A percentile compares a stretch with the other conserved stretches of the same genome.
phyloP scores from a whole-genome alignment of 139 green algal genomes.

The Chlamydomonas incerta region DNA sequence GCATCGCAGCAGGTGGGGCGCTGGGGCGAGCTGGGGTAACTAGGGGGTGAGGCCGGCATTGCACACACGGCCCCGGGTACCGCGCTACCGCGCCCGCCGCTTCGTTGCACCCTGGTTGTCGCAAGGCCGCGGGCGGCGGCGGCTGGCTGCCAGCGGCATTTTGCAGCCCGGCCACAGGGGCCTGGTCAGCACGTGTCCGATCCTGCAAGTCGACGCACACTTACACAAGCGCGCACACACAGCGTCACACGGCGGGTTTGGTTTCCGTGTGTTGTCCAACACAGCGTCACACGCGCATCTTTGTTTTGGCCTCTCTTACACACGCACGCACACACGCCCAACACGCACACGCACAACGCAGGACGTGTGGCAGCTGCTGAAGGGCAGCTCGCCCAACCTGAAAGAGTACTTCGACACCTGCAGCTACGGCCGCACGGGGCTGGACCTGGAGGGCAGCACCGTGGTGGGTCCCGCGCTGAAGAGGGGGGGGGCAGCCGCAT shows the following conservation, averaged over 20 bases:
- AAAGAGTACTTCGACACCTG: neutral
- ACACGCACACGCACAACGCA: neutral
- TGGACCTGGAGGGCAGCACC: neutral
- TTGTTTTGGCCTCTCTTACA: too few species aligned
- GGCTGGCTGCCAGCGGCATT: too few species aligned
- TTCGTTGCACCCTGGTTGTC: too few species aligned
- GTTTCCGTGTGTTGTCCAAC: neutral
- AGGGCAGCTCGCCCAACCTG: neutral
- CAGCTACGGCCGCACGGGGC: neutral
- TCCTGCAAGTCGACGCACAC: too few species aligned
- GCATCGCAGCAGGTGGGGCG: neutral
- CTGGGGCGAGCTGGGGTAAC: neutral
- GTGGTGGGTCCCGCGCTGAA: neutral
- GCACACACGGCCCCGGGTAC: too few species aligned
- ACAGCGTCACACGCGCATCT: too few species aligned
- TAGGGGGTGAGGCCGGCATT: neutral
- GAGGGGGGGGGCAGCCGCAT: too few species aligned
- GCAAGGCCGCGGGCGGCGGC: too few species aligned
- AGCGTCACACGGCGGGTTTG: neutral
- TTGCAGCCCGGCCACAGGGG: too few species aligned
- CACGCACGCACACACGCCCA: neutral
- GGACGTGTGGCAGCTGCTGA: constrained; percentile 7
- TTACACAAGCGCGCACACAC: neutral
- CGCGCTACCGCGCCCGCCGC: too few species aligned
- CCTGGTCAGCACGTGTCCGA: too few species aligned